These are phyloP conservation scores for Vitis labrusca DNA, from an alignment of 164 flowering plant genomes.

Conservation along the genomic window DNA sequence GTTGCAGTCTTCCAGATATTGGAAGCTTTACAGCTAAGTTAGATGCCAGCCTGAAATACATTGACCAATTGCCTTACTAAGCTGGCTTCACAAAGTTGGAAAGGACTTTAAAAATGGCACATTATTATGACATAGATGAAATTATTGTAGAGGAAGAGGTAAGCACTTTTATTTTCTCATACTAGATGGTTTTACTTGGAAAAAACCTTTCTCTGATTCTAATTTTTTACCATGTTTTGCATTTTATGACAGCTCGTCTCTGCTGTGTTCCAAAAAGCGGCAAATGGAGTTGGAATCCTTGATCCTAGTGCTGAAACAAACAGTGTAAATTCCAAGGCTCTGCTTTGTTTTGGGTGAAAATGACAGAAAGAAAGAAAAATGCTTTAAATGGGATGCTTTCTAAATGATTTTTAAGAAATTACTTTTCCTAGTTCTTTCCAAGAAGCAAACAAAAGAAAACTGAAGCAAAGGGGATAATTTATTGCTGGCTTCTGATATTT, in stretches of 20 bases:
- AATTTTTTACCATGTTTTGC: not conserved
- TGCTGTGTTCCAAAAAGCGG: conserved; percentile 66
- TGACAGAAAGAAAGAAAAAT: too few relatives aligned
- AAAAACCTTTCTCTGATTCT: not conserved
- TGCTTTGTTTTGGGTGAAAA: too few relatives aligned
- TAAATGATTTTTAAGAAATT: not conserved
- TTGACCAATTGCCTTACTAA: not conserved
- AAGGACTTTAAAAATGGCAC: conserved; percentile 39
- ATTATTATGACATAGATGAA: conserved; percentile 73
- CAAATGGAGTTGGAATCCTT: conserved; percentile 72
- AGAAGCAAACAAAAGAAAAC: too few relatives aligned
- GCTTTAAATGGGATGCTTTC: not conserved
- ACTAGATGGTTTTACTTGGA: not conserved
- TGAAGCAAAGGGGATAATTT: not conserved
- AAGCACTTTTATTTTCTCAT: not conserved
- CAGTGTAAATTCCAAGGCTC: conserved; percentile 33
- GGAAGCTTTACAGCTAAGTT: not conserved
- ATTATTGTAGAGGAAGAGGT: conserved; percentile 88
- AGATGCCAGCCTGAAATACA: not conserved
- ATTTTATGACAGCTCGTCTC: conserved; percentile 48
- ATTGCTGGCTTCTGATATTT: not conserved
- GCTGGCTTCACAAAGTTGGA: not conserved
- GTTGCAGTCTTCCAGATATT: not conserved
- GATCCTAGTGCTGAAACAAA: conserved; percentile 84
- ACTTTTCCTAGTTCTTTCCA: too few relatives aligned